Evolutionary conservation across 2,329 filamentous ascomycete species (phyloP), one percentile per base, ranked within the genome.

Genomic region (Aspergillus clavatus): DNA sequence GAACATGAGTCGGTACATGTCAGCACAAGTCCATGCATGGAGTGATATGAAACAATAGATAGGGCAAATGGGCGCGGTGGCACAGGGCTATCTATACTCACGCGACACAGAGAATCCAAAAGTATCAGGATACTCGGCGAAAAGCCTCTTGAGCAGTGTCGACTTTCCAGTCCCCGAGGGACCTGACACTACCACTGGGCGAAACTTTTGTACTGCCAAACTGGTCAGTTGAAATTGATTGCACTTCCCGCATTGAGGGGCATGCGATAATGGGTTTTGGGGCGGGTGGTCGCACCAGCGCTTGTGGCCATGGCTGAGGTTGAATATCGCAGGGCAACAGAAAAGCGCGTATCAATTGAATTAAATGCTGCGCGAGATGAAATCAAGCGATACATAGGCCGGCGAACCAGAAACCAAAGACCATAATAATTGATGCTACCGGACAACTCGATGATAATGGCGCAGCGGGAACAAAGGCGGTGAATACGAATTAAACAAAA

Each of bases 31-130:
- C 18, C 31, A n/a, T n/a, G n/a, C n/a, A n/a, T n/a, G n/a, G n/a
- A n/a, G n/a, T n/a, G n/a, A n/a, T 8, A 8, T 11, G 11, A 18
- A 21, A 21, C 14, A 35, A 35, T 18, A 14, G 18, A 19, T 21
- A 14, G 31, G 3, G 19, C 10, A 16, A 10, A 35, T 5, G 19
- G 18, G 8, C 14, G 7, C 3, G 23, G 40, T 52, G 41, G 43
- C 52, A 42, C 14, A 46, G 49, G 14, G 42, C 33, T 26, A 19
- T 26, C 4, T 4, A 11, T 18, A 56, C 65, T 45, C 38, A 68
- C 65, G 66, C 27, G 66, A 70, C 33, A 73, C 57, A 5, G 61
- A 67, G 53, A 72, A 72, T 8, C 62, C 69, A 51, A 72, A 72
- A 12, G 60, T 70, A 45, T 69, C 61, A 4, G 71, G 71, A 45